These are phyloP conservation scores for Psilocybe mexicana DNA, from an alignment of 1,284 basidiomycete species.

Conservation along the genomic window DNA sequence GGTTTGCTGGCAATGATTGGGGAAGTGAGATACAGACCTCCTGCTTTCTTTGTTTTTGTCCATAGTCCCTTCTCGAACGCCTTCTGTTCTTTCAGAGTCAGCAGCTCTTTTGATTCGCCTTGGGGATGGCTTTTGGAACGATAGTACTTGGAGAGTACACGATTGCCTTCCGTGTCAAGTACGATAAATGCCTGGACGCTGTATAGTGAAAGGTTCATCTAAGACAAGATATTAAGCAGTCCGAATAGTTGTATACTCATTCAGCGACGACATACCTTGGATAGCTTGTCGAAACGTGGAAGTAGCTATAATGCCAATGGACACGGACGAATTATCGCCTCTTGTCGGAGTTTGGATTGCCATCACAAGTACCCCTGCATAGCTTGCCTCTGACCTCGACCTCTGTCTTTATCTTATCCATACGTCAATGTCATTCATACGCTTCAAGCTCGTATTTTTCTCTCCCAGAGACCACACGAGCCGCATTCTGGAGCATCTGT, in stretches of 20 bases:
- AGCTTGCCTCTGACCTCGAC: background rate
- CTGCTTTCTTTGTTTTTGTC: conserved; percentile 92
- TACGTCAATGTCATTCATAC: conserved; percentile 27
- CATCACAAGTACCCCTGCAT: background rate
- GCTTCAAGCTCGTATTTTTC: conserved; percentile 53
- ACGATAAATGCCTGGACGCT: conserved; percentile 86
- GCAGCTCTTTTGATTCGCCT: conserved; percentile 63
- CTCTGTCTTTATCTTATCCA: background rate
- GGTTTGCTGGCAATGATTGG: conserved; percentile 1
- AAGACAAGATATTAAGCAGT: conserved; percentile 1
- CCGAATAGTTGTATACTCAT: background rate
- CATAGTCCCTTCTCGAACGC: conserved; percentile 94
- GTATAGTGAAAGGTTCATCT: conserved; percentile 84
- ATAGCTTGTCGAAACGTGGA: conserved; percentile 22
- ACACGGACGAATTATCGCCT: conserved; percentile 3
- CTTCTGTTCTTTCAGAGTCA: conserved; percentile 89
- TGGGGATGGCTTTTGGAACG: conserved; percentile 70
- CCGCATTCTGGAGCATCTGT: conserved; percentile 43
- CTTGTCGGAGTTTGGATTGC: conserved; percentile 20
- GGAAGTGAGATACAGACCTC: conserved; percentile 50
- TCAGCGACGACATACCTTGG: conserved; percentile 17
- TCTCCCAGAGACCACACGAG: conserved; percentile 41
- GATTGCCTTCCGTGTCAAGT: conserved; percentile 92
- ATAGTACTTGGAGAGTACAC: conserved; percentile 96
- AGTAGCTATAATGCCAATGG: conserved; percentile 7